These are phyloP conservation scores for Arachnopeziza araneosa DNA, from an alignment of 2,329 filamentous ascomycete species.

Conservation along the genomic window DNA sequence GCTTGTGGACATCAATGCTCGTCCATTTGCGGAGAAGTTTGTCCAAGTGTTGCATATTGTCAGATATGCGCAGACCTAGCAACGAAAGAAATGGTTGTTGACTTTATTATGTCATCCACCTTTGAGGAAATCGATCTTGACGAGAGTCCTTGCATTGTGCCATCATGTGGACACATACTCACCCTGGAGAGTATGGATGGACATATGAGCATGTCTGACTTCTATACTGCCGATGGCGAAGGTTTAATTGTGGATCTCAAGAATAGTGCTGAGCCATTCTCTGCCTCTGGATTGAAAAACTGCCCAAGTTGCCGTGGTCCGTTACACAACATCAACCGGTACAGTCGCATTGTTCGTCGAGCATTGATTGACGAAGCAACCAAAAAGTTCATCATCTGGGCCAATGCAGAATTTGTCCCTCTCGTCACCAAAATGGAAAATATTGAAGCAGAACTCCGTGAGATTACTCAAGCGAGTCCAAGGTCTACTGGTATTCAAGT, in stretches of 20 bases:
- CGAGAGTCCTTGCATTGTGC: constrained; percentile 56
- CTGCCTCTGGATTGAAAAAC: constrained; percentile 41
- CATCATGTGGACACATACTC: constrained; percentile 58
- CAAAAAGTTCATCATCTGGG: constrained; percentile 57
- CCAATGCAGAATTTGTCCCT: constrained; percentile 32
- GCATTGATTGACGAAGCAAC: constrained; percentile 57
- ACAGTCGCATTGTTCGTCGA: constrained; percentile 55
- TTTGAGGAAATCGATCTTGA: constrained; percentile 55
- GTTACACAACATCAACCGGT: constrained; percentile 51
- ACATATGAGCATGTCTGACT: constrained; percentile 45
- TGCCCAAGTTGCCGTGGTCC: constrained; percentile 58
- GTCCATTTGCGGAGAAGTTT: constrained; percentile 58
- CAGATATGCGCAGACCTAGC: constrained; percentile 44
- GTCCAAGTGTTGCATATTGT: constrained; percentile 49
- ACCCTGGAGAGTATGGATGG: constrained; percentile 57
- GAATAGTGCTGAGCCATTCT: constrained; percentile 42
- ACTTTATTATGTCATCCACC: constrained; percentile 47
- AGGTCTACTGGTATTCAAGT: constrained; percentile 11
- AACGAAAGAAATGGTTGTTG: constrained; percentile 36
- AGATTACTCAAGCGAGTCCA: constrained; percentile 4
- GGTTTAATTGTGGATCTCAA: constrained; percentile 32
- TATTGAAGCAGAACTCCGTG: constrained; percentile 19
- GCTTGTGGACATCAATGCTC: constrained; percentile 60
- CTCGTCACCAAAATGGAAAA: constrained; percentile 21
- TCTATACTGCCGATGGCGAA: constrained; percentile 40